Conservation (phyloP, 139 green algal genomes). For the Chlorella sp. region DNA sequence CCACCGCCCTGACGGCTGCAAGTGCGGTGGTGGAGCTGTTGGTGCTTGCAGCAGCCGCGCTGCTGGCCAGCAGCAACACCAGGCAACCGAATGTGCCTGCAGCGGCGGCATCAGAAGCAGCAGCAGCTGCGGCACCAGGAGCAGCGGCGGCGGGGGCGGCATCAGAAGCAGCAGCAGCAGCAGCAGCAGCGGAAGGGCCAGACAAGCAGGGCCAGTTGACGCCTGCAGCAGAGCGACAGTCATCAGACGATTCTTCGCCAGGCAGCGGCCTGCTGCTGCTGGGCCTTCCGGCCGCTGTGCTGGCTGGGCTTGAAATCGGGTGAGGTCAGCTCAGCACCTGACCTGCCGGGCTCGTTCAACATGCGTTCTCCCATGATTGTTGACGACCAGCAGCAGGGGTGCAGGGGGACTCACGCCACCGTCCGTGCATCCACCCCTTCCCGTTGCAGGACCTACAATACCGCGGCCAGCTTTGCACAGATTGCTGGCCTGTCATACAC, state of each 20-base stretch:
- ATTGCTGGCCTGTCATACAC: conserved; percentile 27
- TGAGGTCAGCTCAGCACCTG: too few relatives aligned
- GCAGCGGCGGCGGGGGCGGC: background rate
- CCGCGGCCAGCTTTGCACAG: conserved; percentile 25
- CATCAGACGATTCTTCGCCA: background rate
- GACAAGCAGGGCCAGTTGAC: too few relatives aligned
- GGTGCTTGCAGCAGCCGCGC: background rate
- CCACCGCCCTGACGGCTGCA: background rate
- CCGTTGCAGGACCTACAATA: background rate
- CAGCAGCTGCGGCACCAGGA: background rate
- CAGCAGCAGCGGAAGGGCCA: background rate
- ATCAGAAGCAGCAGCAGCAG: background rate
- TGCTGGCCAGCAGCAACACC: background rate
- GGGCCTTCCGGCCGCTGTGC: conserved; percentile 5
- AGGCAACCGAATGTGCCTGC: background rate
- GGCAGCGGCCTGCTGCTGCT: background rate
- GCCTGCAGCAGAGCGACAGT: background rate
- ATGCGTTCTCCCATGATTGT: too few relatives aligned
- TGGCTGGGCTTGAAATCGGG: conserved; percentile 20
- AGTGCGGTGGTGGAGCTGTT: conserved; percentile 6
- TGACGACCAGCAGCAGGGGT: too few relatives aligned
- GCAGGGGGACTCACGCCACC: too few relatives aligned
- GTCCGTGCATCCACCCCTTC: background rate
- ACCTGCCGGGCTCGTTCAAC: too few relatives aligned
- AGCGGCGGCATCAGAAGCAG: background rate